Base-by-base conservation (phyloP, 1,284 basidiomycete species). In the Anthracocystis walkeri region DNA sequence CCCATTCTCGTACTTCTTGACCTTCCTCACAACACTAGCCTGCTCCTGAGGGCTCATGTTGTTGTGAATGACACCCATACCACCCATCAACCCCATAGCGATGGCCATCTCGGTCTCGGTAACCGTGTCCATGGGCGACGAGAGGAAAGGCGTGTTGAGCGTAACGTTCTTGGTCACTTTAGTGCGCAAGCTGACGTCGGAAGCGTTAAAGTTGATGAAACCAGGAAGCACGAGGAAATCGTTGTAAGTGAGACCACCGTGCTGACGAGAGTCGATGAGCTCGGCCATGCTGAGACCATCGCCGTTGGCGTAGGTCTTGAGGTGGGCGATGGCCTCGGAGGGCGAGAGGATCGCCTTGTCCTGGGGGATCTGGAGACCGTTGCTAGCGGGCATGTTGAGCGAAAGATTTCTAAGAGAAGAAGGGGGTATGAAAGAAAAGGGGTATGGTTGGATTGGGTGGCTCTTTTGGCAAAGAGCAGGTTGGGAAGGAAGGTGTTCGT, bases 121-220 rank as follows among this genome's bases (percentile, higher is more conserved):
- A 77, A 99, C 96, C 35, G 96, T 99, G 88, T 99, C 96, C 96
- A 99, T 99, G 45, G 97, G 96, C 66, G 94, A 96, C 86, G 94
- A 97, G 88, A 98, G 89, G 88, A 99, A 97, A 0, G 97, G 96
- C 0, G 95, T 95, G 88, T 95, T 97, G 82, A 99, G 89, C 45
- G 89, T 88, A 78, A 98, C 93, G 83, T 97, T 97, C 65, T 92
- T 91, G 50, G 96, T 97, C 60, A 99, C 91, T 60, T 89, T 90
- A 80, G 91, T 93, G 87, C 97, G 93, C 3, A 94, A 91, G 75
- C 90, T 86, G 81, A 97, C 95, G 57, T 91, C 90, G 11, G 84
- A 89, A 2, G 94, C 93, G 38, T 91, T 88, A 86, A 99, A 99
- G 88, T 95, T 91, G 82, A 99, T 97, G 87, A 93, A 95, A 59